Conservation (phyloP, 768 basidiomycete species). For the Pleurotus salmoneostramineus region DNA sequence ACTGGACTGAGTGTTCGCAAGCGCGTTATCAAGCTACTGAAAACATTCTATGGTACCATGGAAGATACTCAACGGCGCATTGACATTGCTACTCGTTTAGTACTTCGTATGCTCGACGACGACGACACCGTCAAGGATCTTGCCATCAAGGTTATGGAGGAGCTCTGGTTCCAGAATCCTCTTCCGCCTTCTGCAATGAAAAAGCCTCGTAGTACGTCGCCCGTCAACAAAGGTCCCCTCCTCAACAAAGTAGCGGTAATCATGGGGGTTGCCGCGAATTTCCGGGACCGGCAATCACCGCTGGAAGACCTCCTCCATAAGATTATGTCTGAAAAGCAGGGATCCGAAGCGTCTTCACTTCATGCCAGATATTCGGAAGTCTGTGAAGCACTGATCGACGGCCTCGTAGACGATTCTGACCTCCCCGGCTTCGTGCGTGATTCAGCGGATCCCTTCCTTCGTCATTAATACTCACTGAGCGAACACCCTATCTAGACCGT, state of each 20-base stretch:
- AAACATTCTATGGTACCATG: slow-evolving; percentile 70
- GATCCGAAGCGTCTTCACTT: slow-evolving; percentile 45
- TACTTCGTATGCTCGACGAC: slow-evolving; percentile 85
- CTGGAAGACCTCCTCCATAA: slow-evolving; percentile 83
- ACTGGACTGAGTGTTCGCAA: slow-evolving; percentile 92
- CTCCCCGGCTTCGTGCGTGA: slow-evolving; percentile 69
- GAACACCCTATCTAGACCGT: slow-evolving; percentile 50
- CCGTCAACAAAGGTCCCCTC: slow-evolving; percentile 54
- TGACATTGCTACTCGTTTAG: slow-evolving; percentile 80
- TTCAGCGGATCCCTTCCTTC: neutral
- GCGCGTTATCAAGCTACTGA: slow-evolving; percentile 92
- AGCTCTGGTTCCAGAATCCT: slow-evolving; percentile 74
- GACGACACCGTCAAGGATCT: slow-evolving; percentile 95
- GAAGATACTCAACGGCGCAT: slow-evolving; percentile 55
- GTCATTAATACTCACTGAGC: neutral
- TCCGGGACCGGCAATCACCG: slow-evolving; percentile 79
- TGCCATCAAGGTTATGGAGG: slow-evolving; percentile 85
- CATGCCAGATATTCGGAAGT: slow-evolving; percentile 75
- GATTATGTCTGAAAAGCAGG: slow-evolving; percentile 73
- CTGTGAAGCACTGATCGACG: slow-evolving; percentile 82
- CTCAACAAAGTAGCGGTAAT: slow-evolving; percentile 73
- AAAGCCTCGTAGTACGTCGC: slow-evolving; percentile 32
- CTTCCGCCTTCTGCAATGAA: slow-evolving; percentile 24
- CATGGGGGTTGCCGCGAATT: slow-evolving; percentile 80
- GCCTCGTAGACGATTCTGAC: slow-evolving; percentile 82